Conservation (phyloP, 2,329 filamentous ascomycete species). For the Fusarium brachygibbosum region DNA sequence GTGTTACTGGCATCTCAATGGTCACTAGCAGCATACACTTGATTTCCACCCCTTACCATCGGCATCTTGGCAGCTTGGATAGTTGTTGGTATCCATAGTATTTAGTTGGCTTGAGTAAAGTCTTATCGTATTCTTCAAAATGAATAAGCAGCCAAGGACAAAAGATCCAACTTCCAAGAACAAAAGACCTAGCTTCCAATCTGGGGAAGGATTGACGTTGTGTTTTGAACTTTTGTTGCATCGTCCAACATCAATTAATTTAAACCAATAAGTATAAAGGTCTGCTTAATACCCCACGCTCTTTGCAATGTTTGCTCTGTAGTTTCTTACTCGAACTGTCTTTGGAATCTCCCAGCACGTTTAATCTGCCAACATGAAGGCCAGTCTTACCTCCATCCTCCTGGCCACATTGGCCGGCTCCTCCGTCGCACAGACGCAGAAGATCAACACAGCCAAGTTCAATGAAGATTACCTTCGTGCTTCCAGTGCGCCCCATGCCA, state of each 20-base stretch:
- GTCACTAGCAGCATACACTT: neutral
- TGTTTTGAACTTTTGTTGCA: neutral
- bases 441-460: constrained; percentile 19
- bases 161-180: constrained; percentile 15
- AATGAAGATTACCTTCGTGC: constrained; percentile 21
- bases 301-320: neutral
- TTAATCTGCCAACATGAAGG: constrained; percentile 7
- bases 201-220: neutral
- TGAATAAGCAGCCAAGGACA: constrained; percentile 11
- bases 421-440: constrained; percentile 10
- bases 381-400: constrained; percentile 12
- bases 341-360: neutral
- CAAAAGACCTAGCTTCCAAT: constrained; percentile 26
- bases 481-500: constrained; percentile 6
- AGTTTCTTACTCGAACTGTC: neutral
- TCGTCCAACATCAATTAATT: neutral
- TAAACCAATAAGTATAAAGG: neutral
- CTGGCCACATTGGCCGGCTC: constrained; percentile 19
- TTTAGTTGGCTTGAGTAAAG: neutral
- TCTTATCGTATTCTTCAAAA: neutral
- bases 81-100: neutral
- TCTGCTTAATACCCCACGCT: accelerated
- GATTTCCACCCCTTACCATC: neutral
- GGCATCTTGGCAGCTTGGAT: neutral
- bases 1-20: neutral